Evolutionary conservation across 78 protist genomes (phyloP), one percentile per base, ranked within the genome.

Genomic region (Guillardia theta): DNA sequence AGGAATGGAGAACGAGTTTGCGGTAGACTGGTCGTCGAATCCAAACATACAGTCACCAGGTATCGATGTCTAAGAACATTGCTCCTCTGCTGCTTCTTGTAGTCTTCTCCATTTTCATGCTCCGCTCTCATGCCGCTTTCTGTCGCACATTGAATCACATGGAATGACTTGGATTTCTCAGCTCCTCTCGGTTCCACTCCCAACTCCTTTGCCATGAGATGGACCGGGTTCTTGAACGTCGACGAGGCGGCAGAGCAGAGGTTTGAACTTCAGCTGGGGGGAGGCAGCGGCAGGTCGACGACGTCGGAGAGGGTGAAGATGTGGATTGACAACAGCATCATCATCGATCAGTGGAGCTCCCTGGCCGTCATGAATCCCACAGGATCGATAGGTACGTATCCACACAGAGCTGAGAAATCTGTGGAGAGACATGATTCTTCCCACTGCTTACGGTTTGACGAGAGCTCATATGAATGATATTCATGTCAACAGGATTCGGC

Each of bases 271-370:
- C 5, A 30, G 24, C 44, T 18, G 21, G 19, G 90, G 50, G 43
- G 48, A 19, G 50, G 24, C 24, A 36, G 4, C 33, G 9, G 30
- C 18, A 43, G 19, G 12, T 22, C 88, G 48, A 48, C 47, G 21
- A 70, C 18, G 10, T 30, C 90, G 19, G 93, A 88, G 37, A 54
- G 93, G 24, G 93, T 88, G 43, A 18, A 48, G 70, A 54, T 88
- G 64, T 88, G 93, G 93, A 41, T 88, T 18, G 93, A 88, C 93
- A 48, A 88, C 93, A 48, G 47, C 45, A 33, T 88, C 47, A 43
- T 88, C 22, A 48, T 88, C 64, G n/a, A 19, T 6, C 44, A 3
- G 64, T 88, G 93, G 93, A 10, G 76, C 47, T 88, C 93, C 47
- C 64, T 88, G 93, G 21, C 93, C 47, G 33, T 18, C 46, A 10